Evolutionary conservation across 306 rosid genomes (phyloP), one percentile per base, ranked within the genome.

Genomic region (Senna tora): DNA sequence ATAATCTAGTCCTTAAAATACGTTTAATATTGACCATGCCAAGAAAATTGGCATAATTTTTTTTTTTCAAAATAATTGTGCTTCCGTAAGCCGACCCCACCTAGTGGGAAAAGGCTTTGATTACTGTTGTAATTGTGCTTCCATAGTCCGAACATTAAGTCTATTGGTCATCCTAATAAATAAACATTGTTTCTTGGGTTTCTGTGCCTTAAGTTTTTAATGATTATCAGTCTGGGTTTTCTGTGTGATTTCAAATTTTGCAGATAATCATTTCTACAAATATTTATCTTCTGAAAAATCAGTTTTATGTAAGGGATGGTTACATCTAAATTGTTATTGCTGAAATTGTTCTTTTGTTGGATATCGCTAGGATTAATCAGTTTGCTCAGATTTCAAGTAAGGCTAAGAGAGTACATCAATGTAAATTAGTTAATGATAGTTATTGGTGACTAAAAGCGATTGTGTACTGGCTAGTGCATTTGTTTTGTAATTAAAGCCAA

Each of bases 391-490:
- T 52, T 41, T 52, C 3, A 33, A 11, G 46, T 28, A 41, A 19
- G 55, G 22, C 15, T 52, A 20, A 19, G 42, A 33, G 25, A 30
- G 14, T 46, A 39, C 67, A 20, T 43, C 0, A 21, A 34, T 57
- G 47, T 28, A n/a, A 56, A 41, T 41, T 20, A 20, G 34, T 28
- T 66, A 1, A 22, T 72, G 28, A 20, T 36, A 72, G 62, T 38
- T 46, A 41, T 41, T 38, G 63, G 17, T 67, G 21, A 7, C 15
- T 57, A 46, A 53, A 47, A 20, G 16, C 36, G 19, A 17, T 13
- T 28, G 64, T 46, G 36, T 73, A 42, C 73, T 32, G 72, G 39
- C 68, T 65, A 57, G 51, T 58, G 65, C 43, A 65, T 47, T 38
- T 16, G 6, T 21, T 71, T 38, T 57, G 38, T 15, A 50, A 34